phyloP scores from a whole-genome alignment of 2,329 filamentous ascomycete genomes.

The Neofusicoccum kwambonambiense region DNA sequence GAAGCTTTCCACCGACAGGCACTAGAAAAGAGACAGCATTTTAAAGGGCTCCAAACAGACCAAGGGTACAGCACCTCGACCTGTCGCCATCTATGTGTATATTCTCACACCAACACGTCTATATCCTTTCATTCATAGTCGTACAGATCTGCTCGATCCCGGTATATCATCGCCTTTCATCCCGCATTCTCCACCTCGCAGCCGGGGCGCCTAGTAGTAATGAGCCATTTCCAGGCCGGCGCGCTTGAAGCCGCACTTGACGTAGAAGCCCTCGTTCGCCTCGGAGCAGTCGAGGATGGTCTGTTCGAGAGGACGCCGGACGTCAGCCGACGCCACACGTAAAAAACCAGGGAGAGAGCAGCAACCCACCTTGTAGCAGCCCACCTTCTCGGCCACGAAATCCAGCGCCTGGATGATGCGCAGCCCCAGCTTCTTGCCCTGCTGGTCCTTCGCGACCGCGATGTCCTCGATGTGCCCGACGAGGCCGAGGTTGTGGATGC shows the following conservation, averaged over 20 bases:
- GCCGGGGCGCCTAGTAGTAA: constrained; percentile 60
- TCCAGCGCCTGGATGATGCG: constrained; percentile 93
- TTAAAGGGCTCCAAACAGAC: too few relatives aligned
- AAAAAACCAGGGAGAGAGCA: neutral
- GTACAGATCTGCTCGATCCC: neutral
- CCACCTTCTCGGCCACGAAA: constrained; percentile 79
- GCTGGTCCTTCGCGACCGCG: constrained; percentile 89
- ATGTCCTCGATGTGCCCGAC: constrained; percentile 99
- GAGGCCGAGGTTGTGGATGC: constrained; percentile 73
- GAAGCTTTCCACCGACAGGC: too few relatives aligned
- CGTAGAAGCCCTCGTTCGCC: constrained; percentile 94
- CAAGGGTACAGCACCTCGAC: too few relatives aligned
- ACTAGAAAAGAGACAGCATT: too few relatives aligned
- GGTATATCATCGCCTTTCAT: too few relatives aligned
- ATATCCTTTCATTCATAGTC: constrained; percentile 2
- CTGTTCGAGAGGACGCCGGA: constrained; percentile 42
- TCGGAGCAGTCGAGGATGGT: constrained; percentile 96
- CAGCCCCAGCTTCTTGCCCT: constrained; percentile 93
- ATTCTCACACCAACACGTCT: too few relatives aligned
- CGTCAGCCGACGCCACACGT: neutral
- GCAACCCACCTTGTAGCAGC: constrained; percentile 76
- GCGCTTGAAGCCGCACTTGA: constrained; percentile 93
- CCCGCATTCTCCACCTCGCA: neutral
- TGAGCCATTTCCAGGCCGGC: constrained; percentile 96
- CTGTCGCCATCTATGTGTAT: neutral